Conservation (phyloP, 2,329 filamentous ascomycete genomes). For the Arthrobotrys musiformis region DNA sequence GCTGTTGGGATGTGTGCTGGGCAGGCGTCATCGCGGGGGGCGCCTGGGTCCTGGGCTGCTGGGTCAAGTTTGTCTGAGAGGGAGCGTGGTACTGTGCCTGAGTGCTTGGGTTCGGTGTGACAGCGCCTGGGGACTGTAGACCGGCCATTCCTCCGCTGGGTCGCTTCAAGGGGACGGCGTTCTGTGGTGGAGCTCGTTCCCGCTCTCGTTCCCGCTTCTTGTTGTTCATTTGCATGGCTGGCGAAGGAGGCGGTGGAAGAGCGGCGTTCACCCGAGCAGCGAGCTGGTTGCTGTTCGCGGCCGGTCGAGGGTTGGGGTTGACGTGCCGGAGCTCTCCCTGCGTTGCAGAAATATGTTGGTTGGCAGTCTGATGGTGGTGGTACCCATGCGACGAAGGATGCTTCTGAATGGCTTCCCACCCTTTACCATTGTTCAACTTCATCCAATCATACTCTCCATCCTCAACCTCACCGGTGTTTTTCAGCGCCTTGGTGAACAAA, state of each 20-base stretch:
- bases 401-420: constrained; percentile 83
- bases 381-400: constrained; percentile 75
- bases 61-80: constrained; percentile 86
- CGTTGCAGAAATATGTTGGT: constrained; percentile 66
- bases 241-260: constrained; percentile 87
- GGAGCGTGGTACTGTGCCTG: constrained; percentile 92
- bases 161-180: constrained; percentile 78
- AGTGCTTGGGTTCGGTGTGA: constrained; percentile 87
- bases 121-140: constrained; percentile 73
- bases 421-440: constrained; percentile 93
- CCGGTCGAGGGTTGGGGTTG: constrained; percentile 69
- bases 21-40: constrained; percentile 69
- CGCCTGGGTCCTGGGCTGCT: constrained; percentile 72
- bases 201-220: constrained; percentile 73
- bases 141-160: constrained; percentile 76
- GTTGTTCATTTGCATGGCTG: constrained; percentile 82
- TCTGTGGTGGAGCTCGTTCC: constrained; percentile 78
- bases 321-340: constrained; percentile 60
- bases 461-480: constrained; percentile 92
- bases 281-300: constrained; percentile 71
- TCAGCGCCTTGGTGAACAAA: constrained; percentile 93
- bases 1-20: constrained; percentile 63
- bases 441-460: constrained; percentile 99
- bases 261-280: constrained; percentile 92
- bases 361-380: constrained; percentile 64